A percentile compares a stretch with the other conserved stretches of the same genome.
These are phyloP conservation scores for Curvularia hawaiiensis DNA, from an alignment of 2,329 filamentous ascomycete species.

Conservation along the genomic window DNA sequence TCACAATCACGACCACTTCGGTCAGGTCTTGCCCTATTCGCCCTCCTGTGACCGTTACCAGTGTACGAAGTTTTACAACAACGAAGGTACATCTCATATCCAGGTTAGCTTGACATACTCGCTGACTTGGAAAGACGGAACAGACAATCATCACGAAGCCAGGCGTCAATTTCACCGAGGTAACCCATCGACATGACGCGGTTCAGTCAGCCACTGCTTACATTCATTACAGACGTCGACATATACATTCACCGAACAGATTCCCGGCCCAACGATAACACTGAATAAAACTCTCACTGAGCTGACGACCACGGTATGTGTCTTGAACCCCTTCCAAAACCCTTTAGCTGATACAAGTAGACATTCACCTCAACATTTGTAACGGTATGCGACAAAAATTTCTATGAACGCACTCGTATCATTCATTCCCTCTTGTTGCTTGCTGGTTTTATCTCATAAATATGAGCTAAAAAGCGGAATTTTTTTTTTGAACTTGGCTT, in stretches of 20 bases:
- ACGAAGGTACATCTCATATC: constrained; percentile 9
- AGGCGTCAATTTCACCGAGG: constrained; percentile 1
- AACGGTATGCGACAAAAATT: constrained; percentile 14
- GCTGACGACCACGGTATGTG: constrained; percentile 13
- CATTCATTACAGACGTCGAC: neutral
- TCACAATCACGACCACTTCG: constrained; percentile 8
- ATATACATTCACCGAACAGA: neutral
- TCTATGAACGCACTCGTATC: neutral
- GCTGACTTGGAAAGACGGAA: constrained; percentile 4
- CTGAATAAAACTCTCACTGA: constrained; percentile 21
- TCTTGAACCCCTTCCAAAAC: neutral
- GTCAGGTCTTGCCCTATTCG: neutral
- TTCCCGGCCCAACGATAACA: constrained; percentile 11
- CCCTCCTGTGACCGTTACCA: constrained; percentile 7
- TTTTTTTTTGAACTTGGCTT: neutral
- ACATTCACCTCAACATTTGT: constrained; percentile 26
- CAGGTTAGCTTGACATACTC: neutral
- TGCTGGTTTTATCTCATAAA: neutral
- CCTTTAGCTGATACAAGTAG: constrained; percentile 1
- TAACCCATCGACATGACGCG: neutral
- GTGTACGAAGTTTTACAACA: constrained; percentile 7
- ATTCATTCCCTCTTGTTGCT: neutral
- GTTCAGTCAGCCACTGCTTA: neutral
- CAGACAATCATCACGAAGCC: constrained; percentile 5
- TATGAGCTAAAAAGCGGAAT: neutral